These are phyloP conservation scores for Scheffersomyces illinoinensis DNA, from an alignment of 1,139 yeast species.

Conservation along the genomic window DNA sequence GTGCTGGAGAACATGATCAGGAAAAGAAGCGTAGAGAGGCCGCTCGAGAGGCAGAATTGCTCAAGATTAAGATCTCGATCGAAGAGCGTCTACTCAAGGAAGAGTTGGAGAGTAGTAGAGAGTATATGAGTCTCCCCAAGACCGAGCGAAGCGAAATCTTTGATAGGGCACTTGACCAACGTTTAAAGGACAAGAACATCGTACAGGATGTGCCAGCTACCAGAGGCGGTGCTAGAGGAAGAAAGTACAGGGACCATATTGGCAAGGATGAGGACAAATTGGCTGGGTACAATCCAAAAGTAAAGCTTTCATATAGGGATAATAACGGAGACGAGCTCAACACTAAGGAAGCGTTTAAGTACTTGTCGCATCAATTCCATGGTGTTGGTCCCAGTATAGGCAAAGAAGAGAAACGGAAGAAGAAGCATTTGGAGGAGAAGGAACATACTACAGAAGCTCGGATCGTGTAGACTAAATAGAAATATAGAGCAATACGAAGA, in stretches of 20 bases:
- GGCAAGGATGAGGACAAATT: constrained; percentile 26
- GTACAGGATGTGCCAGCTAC: constrained; percentile 12
- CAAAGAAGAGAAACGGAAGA: constrained; percentile 11
- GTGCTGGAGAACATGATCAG: constrained; percentile 13
- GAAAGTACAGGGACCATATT: constrained; percentile 1
- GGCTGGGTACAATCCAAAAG: constrained; percentile 60
- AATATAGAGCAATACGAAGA: neutral
- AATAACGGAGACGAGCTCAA: constrained; percentile 65
- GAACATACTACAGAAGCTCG: neutral
- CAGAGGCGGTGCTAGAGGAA: constrained; percentile 16
- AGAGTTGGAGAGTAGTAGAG: constrained; percentile 36
- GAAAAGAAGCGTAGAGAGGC: constrained; percentile 28
- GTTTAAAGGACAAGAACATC: constrained; percentile 29
- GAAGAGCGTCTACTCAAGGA: constrained; percentile 43
- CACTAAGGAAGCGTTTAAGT: constrained; percentile 82
- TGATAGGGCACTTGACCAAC: constrained; percentile 30
- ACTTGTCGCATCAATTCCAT: constrained; percentile 83
- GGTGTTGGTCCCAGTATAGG: constrained; percentile 41
- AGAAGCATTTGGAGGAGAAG: constrained; percentile 4
- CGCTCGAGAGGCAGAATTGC: constrained; percentile 31
- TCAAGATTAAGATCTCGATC: constrained; percentile 33
- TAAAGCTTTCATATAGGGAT: constrained; percentile 67
- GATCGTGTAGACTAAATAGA: neutral
- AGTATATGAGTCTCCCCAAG: constrained; percentile 29
- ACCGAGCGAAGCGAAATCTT: constrained; percentile 30